phyloP scores from a whole-genome alignment of 2,329 filamentous ascomycete species.

The Aureobasidium pullulans region DNA sequence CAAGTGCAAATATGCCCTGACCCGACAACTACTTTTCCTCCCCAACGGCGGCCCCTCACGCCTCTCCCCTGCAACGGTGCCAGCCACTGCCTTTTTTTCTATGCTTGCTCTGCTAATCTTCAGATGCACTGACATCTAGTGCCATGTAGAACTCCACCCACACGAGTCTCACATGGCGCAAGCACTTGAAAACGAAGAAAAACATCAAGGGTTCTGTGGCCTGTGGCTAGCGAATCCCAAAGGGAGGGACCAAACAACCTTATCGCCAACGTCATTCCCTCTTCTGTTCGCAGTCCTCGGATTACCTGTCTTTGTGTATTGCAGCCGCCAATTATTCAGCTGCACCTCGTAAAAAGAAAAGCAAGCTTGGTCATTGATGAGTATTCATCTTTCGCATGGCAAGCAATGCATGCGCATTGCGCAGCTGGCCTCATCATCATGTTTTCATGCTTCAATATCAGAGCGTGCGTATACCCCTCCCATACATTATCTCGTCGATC shows the following conservation, averaged over 20 bases:
- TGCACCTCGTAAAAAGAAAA: neutral
- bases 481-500: neutral
- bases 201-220: neutral
- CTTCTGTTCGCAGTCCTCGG: neutral
- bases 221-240: neutral
- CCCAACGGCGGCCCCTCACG: neutral
- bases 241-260: neutral
- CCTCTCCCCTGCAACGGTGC: neutral
- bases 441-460: no score
- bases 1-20: no score
- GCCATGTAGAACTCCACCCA: neutral
- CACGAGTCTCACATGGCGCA: neutral
- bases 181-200: neutral
- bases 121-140: neutral
- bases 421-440: no score
- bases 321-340: no score
- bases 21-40: neutral
- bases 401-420: no score
- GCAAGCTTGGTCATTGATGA: no score
- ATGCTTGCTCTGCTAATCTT: neutral
- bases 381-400: no score
- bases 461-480: no score
- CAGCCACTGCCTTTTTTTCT: neutral
- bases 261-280: neutral
- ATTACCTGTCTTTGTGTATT: neutral